phyloP scores from a whole-genome alignment of 2,329 filamentous ascomycete genomes.

The Didymella pinodella region DNA sequence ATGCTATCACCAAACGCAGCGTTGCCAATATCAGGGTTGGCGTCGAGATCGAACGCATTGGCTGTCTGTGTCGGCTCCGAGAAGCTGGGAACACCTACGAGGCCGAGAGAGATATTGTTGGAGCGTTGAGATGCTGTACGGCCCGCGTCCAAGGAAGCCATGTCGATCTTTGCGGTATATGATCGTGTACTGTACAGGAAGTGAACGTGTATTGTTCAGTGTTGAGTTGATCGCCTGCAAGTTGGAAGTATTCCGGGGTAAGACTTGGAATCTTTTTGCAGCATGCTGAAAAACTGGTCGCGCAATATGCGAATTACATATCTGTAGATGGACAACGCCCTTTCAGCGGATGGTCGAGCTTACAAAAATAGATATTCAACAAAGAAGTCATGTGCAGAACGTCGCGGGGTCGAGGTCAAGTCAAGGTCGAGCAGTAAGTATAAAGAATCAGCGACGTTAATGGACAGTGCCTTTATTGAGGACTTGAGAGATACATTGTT shows the following conservation, averaged over 20 bases:
- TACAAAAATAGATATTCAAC: constrained; percentile 26
- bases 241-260: background rate
- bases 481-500: constrained; percentile 6
- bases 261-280: constrained; percentile 1
- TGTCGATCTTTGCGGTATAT: constrained; percentile 4
- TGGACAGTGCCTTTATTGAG: constrained; percentile 23
- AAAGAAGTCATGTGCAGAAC: constrained; percentile 25
- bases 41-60: constrained; percentile 6
- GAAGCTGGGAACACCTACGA: constrained; percentile 12
- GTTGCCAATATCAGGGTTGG: constrained; percentile 1
- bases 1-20: background rate
- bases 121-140: constrained; percentile 4
- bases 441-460: constrained; percentile 21
- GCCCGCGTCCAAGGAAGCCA: constrained; percentile 1
- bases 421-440: constrained; percentile 21
- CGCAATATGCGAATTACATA: constrained; percentile 22
- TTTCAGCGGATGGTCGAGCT: constrained; percentile 24
- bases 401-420: constrained; percentile 19
- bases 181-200: background rate
- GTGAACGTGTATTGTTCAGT: constrained; percentile 2
- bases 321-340: constrained; percentile 29
- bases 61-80: constrained; percentile 3
- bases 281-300: background rate
- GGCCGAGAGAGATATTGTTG: constrained; percentile 9
- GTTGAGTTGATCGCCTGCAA: background rate